A percentile compares a stretch with the other conserved stretches of the same genome.
phyloP scores from a whole-genome alignment of 2,329 filamentous ascomycete genomes.

The Cercospora zeina region DNA sequence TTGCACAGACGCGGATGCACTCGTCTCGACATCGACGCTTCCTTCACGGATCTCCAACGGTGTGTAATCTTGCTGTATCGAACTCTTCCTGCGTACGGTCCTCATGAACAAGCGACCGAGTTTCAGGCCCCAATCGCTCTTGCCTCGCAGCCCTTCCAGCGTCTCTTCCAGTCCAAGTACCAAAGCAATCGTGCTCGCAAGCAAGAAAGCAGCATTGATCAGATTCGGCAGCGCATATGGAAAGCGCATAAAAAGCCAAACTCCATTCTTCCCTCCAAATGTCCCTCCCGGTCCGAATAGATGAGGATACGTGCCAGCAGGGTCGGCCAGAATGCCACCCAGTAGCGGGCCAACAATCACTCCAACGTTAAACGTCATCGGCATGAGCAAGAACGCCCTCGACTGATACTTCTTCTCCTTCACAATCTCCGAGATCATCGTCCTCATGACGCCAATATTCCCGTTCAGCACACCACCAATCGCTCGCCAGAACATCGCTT shows the following conservation, averaged over 20 bases:
- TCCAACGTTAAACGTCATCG: constrained; percentile 67
- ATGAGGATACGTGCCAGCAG: constrained; percentile 60
- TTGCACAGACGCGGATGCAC: not conserved
- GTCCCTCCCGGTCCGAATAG: constrained; percentile 62
- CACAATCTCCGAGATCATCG: constrained; percentile 72
- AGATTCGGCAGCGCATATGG: constrained; percentile 71
- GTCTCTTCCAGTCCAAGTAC: constrained; percentile 67
- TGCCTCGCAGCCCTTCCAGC: constrained; percentile 45
- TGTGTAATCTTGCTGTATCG: constrained; percentile 36
- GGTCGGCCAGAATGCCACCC: constrained; percentile 69
- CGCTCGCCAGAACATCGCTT: constrained; percentile 64
- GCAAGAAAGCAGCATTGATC: constrained; percentile 62
- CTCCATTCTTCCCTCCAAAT: constrained; percentile 59
- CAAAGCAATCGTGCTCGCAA: constrained; percentile 56
- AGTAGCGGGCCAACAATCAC: constrained; percentile 54
- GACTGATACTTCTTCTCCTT: constrained; percentile 63
- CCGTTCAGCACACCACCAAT: constrained; percentile 69
- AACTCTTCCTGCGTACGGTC: constrained; percentile 37
- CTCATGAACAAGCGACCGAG: constrained; percentile 44
- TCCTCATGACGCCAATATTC: constrained; percentile 73
- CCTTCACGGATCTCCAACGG: constrained; percentile 37
- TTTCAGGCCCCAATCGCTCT: constrained; percentile 45
- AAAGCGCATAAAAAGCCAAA: constrained; percentile 63
- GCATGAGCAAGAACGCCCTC: constrained; percentile 60
- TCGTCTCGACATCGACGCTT: constrained; percentile 32